Conservation (phyloP, 768 basidiomycete genomes). For the Lyophyllum semitale region DNA sequence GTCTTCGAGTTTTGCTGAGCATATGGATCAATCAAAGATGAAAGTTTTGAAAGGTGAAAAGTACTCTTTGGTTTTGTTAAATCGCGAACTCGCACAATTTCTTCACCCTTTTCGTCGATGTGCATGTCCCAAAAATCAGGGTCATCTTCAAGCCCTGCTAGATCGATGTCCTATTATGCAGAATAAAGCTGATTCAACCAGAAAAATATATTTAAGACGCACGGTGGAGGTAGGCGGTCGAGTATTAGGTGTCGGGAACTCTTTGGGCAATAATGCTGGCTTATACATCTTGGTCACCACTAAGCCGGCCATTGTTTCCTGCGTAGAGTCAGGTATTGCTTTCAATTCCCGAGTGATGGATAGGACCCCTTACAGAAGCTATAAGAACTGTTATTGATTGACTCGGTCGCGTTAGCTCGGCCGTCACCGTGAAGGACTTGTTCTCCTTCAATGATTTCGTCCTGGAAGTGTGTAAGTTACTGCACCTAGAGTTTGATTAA, state of each 20-base stretch:
- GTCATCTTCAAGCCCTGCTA: slow-evolving; percentile 67
- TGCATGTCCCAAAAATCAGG: slow-evolving; percentile 69
- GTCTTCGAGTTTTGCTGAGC: not conserved
- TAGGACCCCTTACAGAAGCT: slow-evolving; percentile 51
- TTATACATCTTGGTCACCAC: slow-evolving; percentile 53
- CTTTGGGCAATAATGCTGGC: slow-evolving; percentile 51
- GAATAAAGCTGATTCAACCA: not conserved
- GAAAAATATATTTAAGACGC: slow-evolving; percentile 15
- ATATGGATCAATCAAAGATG: not conserved
- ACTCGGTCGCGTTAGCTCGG: slow-evolving; percentile 71
- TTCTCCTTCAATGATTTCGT: slow-evolving; percentile 64
- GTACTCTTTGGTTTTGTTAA: slow-evolving; percentile 30
- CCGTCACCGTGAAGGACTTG: slow-evolving; percentile 62
- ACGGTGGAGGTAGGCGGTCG: slow-evolving; percentile 67
- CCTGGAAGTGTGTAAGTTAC: slow-evolving; percentile 35
- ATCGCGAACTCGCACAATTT: slow-evolving; percentile 32
- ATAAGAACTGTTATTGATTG: slow-evolving; percentile 65
- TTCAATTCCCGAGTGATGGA: not conserved
- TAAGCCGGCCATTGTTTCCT: slow-evolving; percentile 81
- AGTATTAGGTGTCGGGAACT: slow-evolving; percentile 72
- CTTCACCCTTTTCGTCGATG: slow-evolving; percentile 38
- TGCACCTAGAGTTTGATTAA: not conserved
- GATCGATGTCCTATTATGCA: slow-evolving; percentile 55
- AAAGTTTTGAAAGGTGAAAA: not conserved
- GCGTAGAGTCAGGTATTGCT: slow-evolving; percentile 6